These are phyloP conservation scores for Lichtheimia corymbifera DNA, from an alignment of 371 early-diverging fungal species.

Conservation along the genomic window DNA sequence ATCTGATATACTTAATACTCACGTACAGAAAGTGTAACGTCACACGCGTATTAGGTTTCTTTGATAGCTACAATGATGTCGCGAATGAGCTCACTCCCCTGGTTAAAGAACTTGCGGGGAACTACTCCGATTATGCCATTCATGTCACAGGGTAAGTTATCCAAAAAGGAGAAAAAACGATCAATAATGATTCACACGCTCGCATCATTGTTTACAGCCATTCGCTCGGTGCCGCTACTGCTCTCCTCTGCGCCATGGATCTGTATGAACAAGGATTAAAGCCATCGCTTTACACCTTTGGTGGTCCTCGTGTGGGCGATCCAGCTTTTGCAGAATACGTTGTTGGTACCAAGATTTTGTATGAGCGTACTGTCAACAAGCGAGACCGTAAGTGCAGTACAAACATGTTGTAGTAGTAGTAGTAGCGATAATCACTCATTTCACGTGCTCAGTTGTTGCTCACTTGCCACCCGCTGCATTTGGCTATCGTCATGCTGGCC, in stretches of 20 bases:
- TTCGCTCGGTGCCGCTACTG: constrained; percentile 24
- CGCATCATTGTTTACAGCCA: constrained; percentile 4
- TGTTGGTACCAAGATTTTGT: constrained; percentile 3
- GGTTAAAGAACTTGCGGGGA: constrained; percentile 8
- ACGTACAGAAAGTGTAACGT: background rate
- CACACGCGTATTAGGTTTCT: constrained; percentile 12
- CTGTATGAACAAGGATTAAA: constrained; percentile 15
- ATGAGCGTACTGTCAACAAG: constrained; percentile 13
- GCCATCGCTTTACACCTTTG: constrained; percentile 2
- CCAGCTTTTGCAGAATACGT: constrained; percentile 23
- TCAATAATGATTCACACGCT: too few species aligned
- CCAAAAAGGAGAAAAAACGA: too few species aligned
- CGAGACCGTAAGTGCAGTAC: constrained; percentile 14
- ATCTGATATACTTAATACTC: background rate
- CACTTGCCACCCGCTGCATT: constrained; percentile 14
- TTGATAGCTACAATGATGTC: constrained; percentile 15
- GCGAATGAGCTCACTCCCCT: constrained; percentile 4
- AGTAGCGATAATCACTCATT: background rate
- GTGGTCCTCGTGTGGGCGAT: constrained; percentile 24
- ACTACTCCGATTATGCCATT: constrained; percentile 21
- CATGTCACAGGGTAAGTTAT: constrained; percentile 17
- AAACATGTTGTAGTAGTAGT: background rate
- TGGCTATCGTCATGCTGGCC: constrained; percentile 20
- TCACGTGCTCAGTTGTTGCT: constrained; percentile 14
- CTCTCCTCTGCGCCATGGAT: constrained; percentile 20